Conservation (phyloP, 2,329 filamentous ascomycete genomes). For the Xylaria digitata region DNA sequence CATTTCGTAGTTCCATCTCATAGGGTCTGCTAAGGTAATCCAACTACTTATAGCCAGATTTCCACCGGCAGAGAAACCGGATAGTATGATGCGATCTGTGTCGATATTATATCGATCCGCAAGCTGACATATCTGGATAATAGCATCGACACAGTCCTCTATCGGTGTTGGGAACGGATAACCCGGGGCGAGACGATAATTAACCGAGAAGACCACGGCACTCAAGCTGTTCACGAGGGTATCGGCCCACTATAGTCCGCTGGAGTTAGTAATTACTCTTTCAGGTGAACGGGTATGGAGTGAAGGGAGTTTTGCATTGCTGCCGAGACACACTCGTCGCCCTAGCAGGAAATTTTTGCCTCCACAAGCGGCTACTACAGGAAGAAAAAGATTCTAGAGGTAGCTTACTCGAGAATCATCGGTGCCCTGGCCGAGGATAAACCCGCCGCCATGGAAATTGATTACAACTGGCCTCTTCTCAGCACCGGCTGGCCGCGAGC, state of each 20-base stretch:
- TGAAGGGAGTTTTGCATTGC: too few relatives aligned
- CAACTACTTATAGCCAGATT: conserved; percentile 61
- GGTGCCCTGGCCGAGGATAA: conserved; percentile 70
- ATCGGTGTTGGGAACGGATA: conserved; percentile 72
- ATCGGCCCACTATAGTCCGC: conserved; percentile 58
- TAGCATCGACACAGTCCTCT: conserved; percentile 72
- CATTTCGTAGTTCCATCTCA: conserved; percentile 42
- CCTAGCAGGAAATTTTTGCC: too few relatives aligned
- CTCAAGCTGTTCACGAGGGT: conserved; percentile 62
- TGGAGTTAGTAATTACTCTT: too few relatives aligned
- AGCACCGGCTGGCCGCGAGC: conserved; percentile 40
- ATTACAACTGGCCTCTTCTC: conserved; percentile 62
- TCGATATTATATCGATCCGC: conserved; percentile 69
- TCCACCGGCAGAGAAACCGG: conserved; percentile 72
- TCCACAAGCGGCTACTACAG: too few relatives aligned
- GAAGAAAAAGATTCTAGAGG: too few relatives aligned
- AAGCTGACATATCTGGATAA: conserved; percentile 67
- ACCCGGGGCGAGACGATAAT: conserved; percentile 73
- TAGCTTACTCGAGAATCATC: conserved; percentile 63
- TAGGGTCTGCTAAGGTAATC: conserved; percentile 43
- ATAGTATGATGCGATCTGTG: conserved; percentile 64
- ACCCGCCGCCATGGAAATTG: conserved; percentile 75
- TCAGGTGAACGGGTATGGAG: too few relatives aligned
- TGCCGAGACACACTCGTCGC: too few relatives aligned
- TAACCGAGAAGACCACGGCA: conserved; percentile 71